Conservation (phyloP, 805 yeast species). For the Scheffersomyces lignosus region DNA sequence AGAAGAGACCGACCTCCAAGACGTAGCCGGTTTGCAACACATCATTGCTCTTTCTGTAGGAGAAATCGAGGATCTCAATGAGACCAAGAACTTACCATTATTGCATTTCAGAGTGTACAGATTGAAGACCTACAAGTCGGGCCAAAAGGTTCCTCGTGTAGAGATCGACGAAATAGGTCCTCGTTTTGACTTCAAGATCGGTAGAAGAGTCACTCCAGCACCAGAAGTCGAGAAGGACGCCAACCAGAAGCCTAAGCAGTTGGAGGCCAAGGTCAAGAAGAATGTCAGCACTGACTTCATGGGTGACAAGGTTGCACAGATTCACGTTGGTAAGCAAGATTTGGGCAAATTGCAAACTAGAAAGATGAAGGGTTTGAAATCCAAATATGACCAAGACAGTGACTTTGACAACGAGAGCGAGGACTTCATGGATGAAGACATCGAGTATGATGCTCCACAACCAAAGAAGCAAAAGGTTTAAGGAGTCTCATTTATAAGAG, state of each 20-base stretch:
- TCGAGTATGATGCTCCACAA: conserved; percentile 22
- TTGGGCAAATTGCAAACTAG: conserved; percentile 87
- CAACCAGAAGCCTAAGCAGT: conserved; percentile 71
- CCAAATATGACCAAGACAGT: conserved; percentile 75
- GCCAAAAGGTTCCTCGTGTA: conserved; percentile 89
- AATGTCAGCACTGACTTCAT: conserved; percentile 80
- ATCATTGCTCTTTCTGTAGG: conserved; percentile 79
- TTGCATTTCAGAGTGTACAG: conserved; percentile 91
- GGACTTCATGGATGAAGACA: conserved; percentile 13
- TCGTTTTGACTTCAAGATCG: conserved; percentile 87
- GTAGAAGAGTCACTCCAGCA: conserved; percentile 78
- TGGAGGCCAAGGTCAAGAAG: conserved; percentile 82
- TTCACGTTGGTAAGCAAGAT: conserved; percentile 96
- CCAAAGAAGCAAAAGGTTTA: conserved; percentile 34
- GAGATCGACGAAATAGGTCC: conserved; percentile 96
- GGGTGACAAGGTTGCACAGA: conserved; percentile 97
- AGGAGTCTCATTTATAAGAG: conserved; percentile 1
- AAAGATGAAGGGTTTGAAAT: conserved; percentile 97
- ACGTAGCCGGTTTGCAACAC: conserved; percentile 93
- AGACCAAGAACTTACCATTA: conserved; percentile 66
- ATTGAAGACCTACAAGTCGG: conserved; percentile 76
- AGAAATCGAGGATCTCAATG: conserved; percentile 73
- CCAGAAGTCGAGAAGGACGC: conserved; percentile 94
- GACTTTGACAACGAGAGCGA: conserved; percentile 56
- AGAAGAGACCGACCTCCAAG: conserved; percentile 76